A percentile compares a stretch with the other conserved stretches of the same genome.
These are phyloP conservation scores for Glycine tomentella DNA, from an alignment of 306 rosid genomes.

Conservation along the genomic window DNA sequence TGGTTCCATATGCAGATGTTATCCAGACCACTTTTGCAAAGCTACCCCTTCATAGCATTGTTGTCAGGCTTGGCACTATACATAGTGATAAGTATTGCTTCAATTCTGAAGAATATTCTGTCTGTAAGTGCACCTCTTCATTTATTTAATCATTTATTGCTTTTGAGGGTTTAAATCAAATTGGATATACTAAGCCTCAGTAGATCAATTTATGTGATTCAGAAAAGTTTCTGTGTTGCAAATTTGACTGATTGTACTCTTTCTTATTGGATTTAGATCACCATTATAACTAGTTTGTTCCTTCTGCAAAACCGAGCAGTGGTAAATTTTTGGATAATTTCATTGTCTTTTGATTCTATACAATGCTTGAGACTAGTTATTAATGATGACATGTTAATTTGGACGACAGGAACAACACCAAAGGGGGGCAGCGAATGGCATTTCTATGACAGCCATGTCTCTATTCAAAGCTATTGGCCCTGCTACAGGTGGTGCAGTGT, in stretches of 20 bases:
- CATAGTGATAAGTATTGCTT: constrained; percentile 46
- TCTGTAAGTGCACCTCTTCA: constrained; percentile 35
- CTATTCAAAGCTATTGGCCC: constrained; percentile 88
- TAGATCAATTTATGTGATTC: not conserved
- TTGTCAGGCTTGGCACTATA: constrained; percentile 50
- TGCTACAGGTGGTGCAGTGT: constrained; percentile 86
- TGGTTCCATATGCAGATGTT: constrained; percentile 42
- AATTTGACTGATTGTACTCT: constrained; percentile 1
- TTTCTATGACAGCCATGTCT: constrained; percentile 83
- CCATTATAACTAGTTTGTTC: constrained; percentile 58
- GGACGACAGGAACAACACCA: constrained; percentile 73
- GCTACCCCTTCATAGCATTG: constrained; percentile 53
- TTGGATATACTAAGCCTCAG: not conserved
- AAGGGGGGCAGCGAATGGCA: constrained; percentile 96
- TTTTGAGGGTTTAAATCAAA: no score
- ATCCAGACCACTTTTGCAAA: constrained; percentile 55
- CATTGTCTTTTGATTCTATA: not conserved
- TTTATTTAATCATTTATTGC: not conserved
- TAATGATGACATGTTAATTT: constrained; percentile 34
- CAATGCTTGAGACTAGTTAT: not conserved
- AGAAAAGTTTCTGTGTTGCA: not conserved
- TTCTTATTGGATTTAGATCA: constrained; percentile 38
- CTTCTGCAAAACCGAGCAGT: constrained; percentile 81
- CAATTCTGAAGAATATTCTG: constrained; percentile 35
- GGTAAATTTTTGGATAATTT: constrained; percentile 59